These are phyloP conservation scores for Botrytis aclada DNA, from an alignment of 2,329 filamentous ascomycete species.

Conservation along the genomic window DNA sequence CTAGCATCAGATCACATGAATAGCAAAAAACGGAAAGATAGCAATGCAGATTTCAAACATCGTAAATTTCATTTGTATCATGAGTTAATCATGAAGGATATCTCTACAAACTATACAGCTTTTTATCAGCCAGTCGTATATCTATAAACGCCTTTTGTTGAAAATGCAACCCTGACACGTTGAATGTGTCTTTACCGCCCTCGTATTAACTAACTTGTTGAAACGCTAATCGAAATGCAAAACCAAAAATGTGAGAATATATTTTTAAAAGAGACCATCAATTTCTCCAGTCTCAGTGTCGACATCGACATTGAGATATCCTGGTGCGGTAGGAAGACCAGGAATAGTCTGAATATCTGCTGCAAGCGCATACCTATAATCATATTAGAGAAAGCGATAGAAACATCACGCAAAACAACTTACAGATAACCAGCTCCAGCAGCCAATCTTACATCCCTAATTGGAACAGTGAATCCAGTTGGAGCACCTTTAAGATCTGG, in stretches of 20 bases:
- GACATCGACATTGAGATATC: constrained; percentile 90
- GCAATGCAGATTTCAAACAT: background rate
- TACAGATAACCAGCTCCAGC: constrained; percentile 89
- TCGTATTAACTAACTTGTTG: constrained; percentile 16
- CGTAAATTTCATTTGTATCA: constrained; percentile 10
- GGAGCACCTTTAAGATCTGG: constrained; percentile 92
- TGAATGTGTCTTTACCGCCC: constrained; percentile 16
- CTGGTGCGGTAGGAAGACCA: constrained; percentile 88
- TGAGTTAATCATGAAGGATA: constrained; percentile 20
- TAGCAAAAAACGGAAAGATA: background rate
- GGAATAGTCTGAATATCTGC: constrained; percentile 99
- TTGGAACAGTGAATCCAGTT: constrained; percentile 89
- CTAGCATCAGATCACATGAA: background rate
- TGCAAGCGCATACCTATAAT: constrained; percentile 75
- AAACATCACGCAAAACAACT: constrained; percentile 40
- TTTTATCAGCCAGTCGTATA: background rate
- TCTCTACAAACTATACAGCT: constrained; percentile 5
- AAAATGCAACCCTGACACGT: constrained; percentile 20
- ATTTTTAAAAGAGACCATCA: constrained; percentile 76
- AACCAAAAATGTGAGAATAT: background rate
- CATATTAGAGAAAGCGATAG: constrained; percentile 38
- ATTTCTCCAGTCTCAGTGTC: constrained; percentile 81
- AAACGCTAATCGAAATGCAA: constrained; percentile 17
- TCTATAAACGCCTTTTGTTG: constrained; percentile 20
- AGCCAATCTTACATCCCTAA: constrained; percentile 89